Evolutionary conservation across 2,329 filamentous ascomycete species (phyloP), one percentile per base, ranked within the genome.

Genomic region (Pseudonectria foliicola): DNA sequence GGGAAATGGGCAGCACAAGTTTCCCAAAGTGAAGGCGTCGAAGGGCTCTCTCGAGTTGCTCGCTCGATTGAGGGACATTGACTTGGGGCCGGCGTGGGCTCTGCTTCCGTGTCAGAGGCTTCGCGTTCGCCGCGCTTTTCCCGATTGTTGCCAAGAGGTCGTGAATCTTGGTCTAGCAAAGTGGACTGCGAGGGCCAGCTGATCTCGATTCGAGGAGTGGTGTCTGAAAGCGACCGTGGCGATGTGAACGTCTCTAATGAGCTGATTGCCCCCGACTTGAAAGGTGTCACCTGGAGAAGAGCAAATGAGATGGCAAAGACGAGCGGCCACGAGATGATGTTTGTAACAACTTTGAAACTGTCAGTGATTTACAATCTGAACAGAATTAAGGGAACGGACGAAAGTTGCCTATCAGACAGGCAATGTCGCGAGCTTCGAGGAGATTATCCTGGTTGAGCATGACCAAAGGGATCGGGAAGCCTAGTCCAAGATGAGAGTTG

Each of bases 401-500:
- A 34, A 71, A 73, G 21, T 62, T 64, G 3, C 55, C 59, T 13
- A 68, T 59, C 7, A 72, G 60, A 13, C 61, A 48, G 5, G 60
- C 67, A n/a, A 72, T 59, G 1, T 55, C 52, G 3, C 37, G 42
- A 13, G 52, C 45, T 13, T 54, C 49, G 7, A 64, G 41, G 10
- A 59, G 44, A 6, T 61, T 40, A 3, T 50, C 46, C n/a, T 55
- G 46, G 26, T 63, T 61, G 11, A 73, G 60, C 56, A 66, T 66
- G 2, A 71, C 53, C 3, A 74, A 60, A 0, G 71, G 70, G 3
- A 73, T 60, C 0, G 66, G 64, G 43, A 74, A 74, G 3, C 67
- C 70, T 6, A 72, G 48, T 0, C 70, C 69, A 43, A 74, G 63
- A 46, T 74, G 66, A 3, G 60, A 52, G 42, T 74, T 74, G 34